Evolutionary conservation across 2,329 filamentous ascomycete genomes (phyloP), one percentile per base, ranked within the genome.

Genomic region (Colletotrichum lentis): DNA sequence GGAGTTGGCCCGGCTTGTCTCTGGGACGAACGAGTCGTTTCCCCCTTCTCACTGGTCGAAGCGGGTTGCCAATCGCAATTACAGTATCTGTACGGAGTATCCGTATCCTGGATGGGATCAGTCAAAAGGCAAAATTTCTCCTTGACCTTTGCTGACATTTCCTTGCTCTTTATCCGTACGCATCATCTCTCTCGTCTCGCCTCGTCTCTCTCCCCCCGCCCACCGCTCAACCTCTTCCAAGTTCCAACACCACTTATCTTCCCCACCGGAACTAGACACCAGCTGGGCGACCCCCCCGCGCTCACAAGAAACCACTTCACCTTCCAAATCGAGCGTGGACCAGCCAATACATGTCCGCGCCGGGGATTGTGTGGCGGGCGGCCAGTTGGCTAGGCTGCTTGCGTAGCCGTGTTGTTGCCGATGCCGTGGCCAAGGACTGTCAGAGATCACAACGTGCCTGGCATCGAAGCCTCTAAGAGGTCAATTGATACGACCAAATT

Each of bases 391-490:
- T 37, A 44, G 24, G 41, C 31, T 20, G 22, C 24, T 52, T 62
- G 3, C 24, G 35, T 41, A 24, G 56, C 41, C 49, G 46, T 50
- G 55, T 35, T 31, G 46, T 22, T 46, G 46, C 57, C 46, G 35
- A 35, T 43, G 31, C 35, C 20, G 44, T 59, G 20, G 57, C 31
- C 62, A 41, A 35, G 54, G 24, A 27, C 16, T n/a, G 20, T 16
- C 31, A 39, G 18, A 27, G 22, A 52, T 55, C 56, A 68, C 54
- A 71, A 71, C 69, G 69, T 71, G 70, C 62, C 62, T 69, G 69
- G 70, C 65, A 71, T 56, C 44, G 62, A 54, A 47, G 16, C 24
- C 54, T 71, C 59, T 71, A 35, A 71, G 55, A 71, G 70, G 70
- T 46, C 70, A 69, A 64, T 68, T 70, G 61, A 71, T 70, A 71